Conservation (phyloP, 495 filamentous ascomycete species). For the Xylaria grammica region DNA sequence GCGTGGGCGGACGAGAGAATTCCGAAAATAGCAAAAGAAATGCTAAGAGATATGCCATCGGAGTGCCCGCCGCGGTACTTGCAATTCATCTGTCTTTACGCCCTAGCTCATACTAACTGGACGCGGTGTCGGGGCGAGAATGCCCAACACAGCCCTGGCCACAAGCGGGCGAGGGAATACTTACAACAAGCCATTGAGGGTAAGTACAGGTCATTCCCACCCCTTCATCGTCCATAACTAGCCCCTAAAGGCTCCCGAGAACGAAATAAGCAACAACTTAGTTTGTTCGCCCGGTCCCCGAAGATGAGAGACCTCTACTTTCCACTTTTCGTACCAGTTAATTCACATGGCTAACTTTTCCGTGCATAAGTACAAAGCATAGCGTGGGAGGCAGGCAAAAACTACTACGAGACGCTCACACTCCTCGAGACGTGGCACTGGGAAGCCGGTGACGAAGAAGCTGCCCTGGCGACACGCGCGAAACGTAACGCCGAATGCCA, state of each 20-base stretch:
- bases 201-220: background rate
- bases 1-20: constrained; percentile 36
- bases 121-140: constrained; percentile 22
- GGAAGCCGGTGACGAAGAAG: constrained; percentile 31
- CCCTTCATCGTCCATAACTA: background rate
- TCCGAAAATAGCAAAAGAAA: constrained; percentile 26
- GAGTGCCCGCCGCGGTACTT: constrained; percentile 32
- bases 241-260: no score
- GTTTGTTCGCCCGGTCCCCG: no score
- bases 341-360: background rate
- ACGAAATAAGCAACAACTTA: no score
- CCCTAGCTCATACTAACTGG: constrained; percentile 29
- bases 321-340: background rate
- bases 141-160: constrained; percentile 20
- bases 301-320: no score
- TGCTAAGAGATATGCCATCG: constrained; percentile 30
- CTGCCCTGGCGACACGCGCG: constrained; percentile 25
- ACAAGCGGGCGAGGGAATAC: constrained; percentile 34
- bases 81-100: constrained; percentile 35
- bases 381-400: constrained; percentile 37
- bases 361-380: constrained; percentile 25
- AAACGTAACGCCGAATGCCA: constrained; percentile 17
- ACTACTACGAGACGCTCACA: constrained; percentile 36
- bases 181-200: constrained; percentile 29
- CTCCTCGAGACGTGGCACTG: constrained; percentile 36